Percentiles rank a stretch among this genome's conserved stretches.
phyloP scores from a whole-genome alignment of 352 stramenopile species.

The Globisporangium carolinianum region DNA sequence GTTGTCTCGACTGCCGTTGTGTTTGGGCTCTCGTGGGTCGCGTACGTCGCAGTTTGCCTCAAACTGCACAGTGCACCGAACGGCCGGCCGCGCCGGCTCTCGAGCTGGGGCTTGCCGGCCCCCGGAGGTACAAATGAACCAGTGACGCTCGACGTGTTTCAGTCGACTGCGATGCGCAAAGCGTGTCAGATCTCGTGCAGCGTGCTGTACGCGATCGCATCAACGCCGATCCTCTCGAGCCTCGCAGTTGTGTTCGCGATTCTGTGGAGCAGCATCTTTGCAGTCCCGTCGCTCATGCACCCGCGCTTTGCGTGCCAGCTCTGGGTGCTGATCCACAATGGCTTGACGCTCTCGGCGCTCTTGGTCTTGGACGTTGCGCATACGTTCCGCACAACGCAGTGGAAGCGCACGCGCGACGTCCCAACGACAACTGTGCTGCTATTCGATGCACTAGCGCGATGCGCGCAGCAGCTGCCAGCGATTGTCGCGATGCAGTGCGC shows the following conservation, averaged over 20 bases:
- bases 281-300: constrained; percentile 58
- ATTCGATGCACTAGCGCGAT: constrained; percentile 36
- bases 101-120: constrained; percentile 47
- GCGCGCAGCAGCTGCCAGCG: constrained; percentile 39
- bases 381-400: constrained; percentile 53
- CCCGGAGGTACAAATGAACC: constrained; percentile 31
- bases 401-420: constrained; percentile 60
- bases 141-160: constrained; percentile 62
- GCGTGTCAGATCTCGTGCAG: constrained; percentile 74
- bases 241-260: constrained; percentile 41
- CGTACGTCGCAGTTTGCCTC: constrained; percentile 60
- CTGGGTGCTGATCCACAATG: constrained; percentile 55
- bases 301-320: constrained; percentile 58
- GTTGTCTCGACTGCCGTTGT: constrained; percentile 52
- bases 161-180: constrained; percentile 60
- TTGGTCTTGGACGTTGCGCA: constrained; percentile 62
- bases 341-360: constrained; percentile 52
- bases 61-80: constrained; percentile 62
- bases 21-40: constrained; percentile 56
- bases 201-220: constrained; percentile 57
- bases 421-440: constrained; percentile 47
- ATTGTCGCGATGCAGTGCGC: constrained; percentile 38
- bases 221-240: constrained; percentile 61
- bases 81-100: constrained; percentile 48
- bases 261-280: constrained; percentile 40